Conservation (phyloP, 2,329 filamentous ascomycete species). For the Reticulascus tulasneorum region DNA sequence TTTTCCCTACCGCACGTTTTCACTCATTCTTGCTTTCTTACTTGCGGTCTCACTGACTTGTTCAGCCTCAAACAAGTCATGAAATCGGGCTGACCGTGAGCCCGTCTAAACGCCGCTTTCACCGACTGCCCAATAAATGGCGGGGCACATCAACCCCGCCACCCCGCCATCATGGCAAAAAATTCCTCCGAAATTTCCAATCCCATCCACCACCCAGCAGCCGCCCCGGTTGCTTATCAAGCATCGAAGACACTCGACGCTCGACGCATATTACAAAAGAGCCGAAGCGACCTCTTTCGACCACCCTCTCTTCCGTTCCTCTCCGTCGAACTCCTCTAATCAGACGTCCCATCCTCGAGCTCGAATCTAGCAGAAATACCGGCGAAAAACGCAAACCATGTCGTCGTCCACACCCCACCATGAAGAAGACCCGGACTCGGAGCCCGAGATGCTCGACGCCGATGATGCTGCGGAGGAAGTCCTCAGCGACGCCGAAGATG, state of each 20-base stretch:
- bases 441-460: conserved; percentile 69
- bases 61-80: no score
- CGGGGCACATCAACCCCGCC: conserved; percentile 6
- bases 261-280: conserved; percentile 8
- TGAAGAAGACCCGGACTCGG: conserved; percentile 11
- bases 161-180: conserved; percentile 13
- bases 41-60: no score
- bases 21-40: no score
- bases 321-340: background rate
- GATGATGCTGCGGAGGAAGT: conserved; percentile 79
- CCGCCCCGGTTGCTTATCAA: conserved; percentile 16
- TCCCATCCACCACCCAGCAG: no score
- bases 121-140: conserved; percentile 12
- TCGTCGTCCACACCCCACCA: conserved; percentile 5
- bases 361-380: background rate
- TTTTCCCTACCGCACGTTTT: no score
- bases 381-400: background rate
- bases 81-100: no score
- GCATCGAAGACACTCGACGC: conserved; percentile 9
- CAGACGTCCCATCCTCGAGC: conserved; percentile 1
- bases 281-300: background rate
- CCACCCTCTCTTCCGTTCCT: background rate
- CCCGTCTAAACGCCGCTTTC: background rate
- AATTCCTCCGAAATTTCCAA: conserved; percentile 1
- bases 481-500: conserved; percentile 54